Percentiles rank a stretch among this genome's conserved stretches.
Evolutionary conservation across 2,329 filamentous ascomycete genomes (phyloP).

Genomic region (Biscogniauxia mediterranea): DNA sequence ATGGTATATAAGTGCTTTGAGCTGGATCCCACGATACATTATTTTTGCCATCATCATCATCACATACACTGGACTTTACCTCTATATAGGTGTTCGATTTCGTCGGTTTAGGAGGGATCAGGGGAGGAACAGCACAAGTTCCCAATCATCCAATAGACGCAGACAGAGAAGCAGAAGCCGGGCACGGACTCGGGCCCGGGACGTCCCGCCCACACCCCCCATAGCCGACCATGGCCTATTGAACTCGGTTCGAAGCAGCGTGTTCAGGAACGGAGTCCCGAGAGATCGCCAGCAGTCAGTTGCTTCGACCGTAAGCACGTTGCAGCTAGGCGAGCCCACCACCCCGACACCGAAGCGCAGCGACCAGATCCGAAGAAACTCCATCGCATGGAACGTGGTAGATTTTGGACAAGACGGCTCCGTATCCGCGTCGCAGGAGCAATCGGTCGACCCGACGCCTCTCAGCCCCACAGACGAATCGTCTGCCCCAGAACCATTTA

Average conservation of each 20-base stretch:
- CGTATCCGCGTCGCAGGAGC: slow-evolving; percentile 1
- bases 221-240: slow-evolving; percentile 26
- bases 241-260: slow-evolving; percentile 13
- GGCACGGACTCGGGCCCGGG: slow-evolving; percentile 9
- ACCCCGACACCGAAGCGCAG: slow-evolving; percentile 9
- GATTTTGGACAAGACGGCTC: slow-evolving; percentile 18
- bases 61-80: slow-evolving; percentile 68
- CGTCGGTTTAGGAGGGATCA: slow-evolving; percentile 37
- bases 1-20: slow-evolving; percentile 67
- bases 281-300: slow-evolving; percentile 26
- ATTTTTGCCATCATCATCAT: slow-evolving; percentile 63
- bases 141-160: slow-evolving; percentile 9
- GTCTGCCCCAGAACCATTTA: not conserved
- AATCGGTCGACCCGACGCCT: slow-evolving; percentile 1
- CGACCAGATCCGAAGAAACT: slow-evolving; percentile 10
- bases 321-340: slow-evolving; percentile 18
- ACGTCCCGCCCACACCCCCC: slow-evolving; percentile 24
- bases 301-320: slow-evolving; percentile 28
- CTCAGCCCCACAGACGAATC: slow-evolving; percentile 13
- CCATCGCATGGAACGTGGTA: slow-evolving; percentile 27
- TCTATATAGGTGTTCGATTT: slow-evolving; percentile 56
- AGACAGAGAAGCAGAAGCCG: slow-evolving; percentile 9
- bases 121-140: slow-evolving; percentile 25
- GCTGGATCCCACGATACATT: slow-evolving; percentile 72
- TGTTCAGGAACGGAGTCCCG: slow-evolving; percentile 7